Evolutionary conservation across 768 basidiomycete genomes (phyloP).

Genomic region (Amanita subjunquillea): DNA sequence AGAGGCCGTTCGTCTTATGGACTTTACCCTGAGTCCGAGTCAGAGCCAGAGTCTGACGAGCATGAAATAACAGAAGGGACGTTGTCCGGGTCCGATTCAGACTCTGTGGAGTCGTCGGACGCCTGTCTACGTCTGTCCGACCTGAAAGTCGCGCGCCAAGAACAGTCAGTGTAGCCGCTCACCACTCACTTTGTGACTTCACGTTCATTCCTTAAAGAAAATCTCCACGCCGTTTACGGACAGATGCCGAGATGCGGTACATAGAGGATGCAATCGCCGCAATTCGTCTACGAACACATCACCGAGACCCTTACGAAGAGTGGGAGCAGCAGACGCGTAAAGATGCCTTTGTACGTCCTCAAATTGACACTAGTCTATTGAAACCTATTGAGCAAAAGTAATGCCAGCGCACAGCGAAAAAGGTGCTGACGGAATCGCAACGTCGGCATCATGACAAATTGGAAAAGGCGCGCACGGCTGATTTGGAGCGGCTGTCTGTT

Average conservation of each 20-base stretch:
- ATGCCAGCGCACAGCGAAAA: conserved; percentile 33
- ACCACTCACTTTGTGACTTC: not conserved
- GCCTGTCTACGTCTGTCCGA: conserved; percentile 20
- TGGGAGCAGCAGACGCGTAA: conserved; percentile 43
- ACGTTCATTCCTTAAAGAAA: conserved; percentile 5
- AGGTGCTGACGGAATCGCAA: conserved; percentile 24
- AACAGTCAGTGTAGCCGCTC: conserved; percentile 12
- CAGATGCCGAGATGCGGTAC: conserved; percentile 27
- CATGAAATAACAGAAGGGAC: conserved; percentile 12
- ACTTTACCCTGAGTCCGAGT: conserved; percentile 39
- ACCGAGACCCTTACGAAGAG: conserved; percentile 48
- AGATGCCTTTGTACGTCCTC: conserved; percentile 37
- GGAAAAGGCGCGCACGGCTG: conserved; percentile 26
- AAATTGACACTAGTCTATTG: not conserved
- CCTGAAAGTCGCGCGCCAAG: conserved; percentile 26
- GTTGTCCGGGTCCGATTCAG: conserved; percentile 16
- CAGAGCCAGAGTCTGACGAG: conserved; percentile 18
- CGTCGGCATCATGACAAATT: conserved; percentile 30
- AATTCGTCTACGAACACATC: conserved; percentile 38
- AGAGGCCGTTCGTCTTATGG: conserved; percentile 38
- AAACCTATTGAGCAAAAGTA: not conserved
- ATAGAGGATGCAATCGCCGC: conserved; percentile 41
- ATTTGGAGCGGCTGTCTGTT: conserved; percentile 23
- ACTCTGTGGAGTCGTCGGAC: conserved; percentile 13
- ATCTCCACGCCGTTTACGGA: conserved; percentile 25